These are phyloP conservation scores for Magnusiomyces paraingens DNA, from an alignment of 1,139 yeast species.

Conservation along the genomic window DNA sequence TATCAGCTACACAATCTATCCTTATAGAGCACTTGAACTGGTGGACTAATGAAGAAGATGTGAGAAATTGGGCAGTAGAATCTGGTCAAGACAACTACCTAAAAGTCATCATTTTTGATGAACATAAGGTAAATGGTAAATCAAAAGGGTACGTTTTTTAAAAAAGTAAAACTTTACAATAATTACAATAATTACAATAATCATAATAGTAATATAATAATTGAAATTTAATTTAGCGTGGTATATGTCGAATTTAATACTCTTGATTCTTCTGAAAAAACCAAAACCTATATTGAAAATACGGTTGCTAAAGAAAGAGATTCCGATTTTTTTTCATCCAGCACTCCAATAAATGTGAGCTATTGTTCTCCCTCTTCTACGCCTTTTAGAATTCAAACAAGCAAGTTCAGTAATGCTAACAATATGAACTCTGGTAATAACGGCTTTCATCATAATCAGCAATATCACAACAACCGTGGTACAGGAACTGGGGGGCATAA, in stretches of 20 bases:
- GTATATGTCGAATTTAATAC: constrained; percentile 21
- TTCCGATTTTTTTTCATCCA: constrained; percentile 4
- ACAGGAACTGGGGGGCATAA: too few species aligned
- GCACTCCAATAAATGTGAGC: constrained; percentile 8
- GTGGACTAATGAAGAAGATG: constrained; percentile 33
- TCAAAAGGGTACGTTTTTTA: constrained; percentile 27
- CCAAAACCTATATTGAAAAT: constrained; percentile 14
- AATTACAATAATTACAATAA: neutral
- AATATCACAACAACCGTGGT: neutral
- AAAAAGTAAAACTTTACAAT: too few species aligned
- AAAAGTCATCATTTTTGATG: constrained; percentile 28
- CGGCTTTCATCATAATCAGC: neutral
- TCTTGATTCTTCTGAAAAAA: constrained; percentile 17
- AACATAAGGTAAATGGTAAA: constrained; percentile 32
- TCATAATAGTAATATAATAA: neutral
- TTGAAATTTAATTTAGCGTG: neutral
- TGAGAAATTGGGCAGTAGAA: constrained; percentile 29
- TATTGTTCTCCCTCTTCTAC: constrained; percentile 18
- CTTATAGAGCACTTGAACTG: constrained; percentile 27
- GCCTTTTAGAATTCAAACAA: constrained; percentile 22
- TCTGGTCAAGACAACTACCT: constrained; percentile 23
- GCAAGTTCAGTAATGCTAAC: constrained; percentile 15
- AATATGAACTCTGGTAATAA: constrained; percentile 8
- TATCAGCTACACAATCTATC: constrained; percentile 22
- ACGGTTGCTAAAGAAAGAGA: constrained; percentile 2